Conservation (phyloP, 2,329 filamentous ascomycete genomes). For the Cadophora malorum region DNA sequence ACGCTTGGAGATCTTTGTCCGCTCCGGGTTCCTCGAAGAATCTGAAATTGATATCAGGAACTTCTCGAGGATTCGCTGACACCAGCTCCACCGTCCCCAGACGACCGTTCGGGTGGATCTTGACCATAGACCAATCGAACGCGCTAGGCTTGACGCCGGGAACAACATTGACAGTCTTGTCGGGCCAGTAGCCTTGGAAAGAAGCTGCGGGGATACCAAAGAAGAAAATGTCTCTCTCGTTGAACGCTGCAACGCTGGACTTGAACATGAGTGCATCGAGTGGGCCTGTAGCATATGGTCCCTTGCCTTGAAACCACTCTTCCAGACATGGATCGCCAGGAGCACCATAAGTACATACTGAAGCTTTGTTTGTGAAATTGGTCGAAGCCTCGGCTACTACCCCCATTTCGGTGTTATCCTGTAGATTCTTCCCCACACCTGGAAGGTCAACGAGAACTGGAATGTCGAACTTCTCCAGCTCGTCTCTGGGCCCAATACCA, state of each 20-base stretch:
- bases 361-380: slow-evolving; percentile 46
- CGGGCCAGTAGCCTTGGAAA: slow-evolving; percentile 43
- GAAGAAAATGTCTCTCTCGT: slow-evolving; percentile 49
- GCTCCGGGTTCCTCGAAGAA: slow-evolving; percentile 56
- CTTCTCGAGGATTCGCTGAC: slow-evolving; percentile 66
- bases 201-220: slow-evolving; percentile 45
- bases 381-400: slow-evolving; percentile 50
- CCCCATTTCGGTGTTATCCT: slow-evolving; percentile 59
- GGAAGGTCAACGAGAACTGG: slow-evolving; percentile 61
- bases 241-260: slow-evolving; percentile 46
- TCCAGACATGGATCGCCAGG: slow-evolving; percentile 49
- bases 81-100: slow-evolving; percentile 66
- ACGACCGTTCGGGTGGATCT: slow-evolving; percentile 38
- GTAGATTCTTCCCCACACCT: slow-evolving; percentile 67
- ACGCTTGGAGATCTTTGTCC: slow-evolving; percentile 46
- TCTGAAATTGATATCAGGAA: slow-evolving; percentile 67
- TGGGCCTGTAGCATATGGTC: slow-evolving; percentile 54
- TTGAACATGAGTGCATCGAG: slow-evolving; percentile 50
- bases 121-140: slow-evolving; percentile 16
- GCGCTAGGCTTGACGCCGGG: background rate
- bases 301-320: slow-evolving; percentile 31
- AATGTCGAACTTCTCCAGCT: slow-evolving; percentile 53
- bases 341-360: slow-evolving; percentile 46
- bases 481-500: slow-evolving; percentile 50
- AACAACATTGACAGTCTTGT: slow-evolving; percentile 29